phyloP scores from a whole-genome alignment of 495 filamentous ascomycete genomes.

The Penicillium pancosmium region DNA sequence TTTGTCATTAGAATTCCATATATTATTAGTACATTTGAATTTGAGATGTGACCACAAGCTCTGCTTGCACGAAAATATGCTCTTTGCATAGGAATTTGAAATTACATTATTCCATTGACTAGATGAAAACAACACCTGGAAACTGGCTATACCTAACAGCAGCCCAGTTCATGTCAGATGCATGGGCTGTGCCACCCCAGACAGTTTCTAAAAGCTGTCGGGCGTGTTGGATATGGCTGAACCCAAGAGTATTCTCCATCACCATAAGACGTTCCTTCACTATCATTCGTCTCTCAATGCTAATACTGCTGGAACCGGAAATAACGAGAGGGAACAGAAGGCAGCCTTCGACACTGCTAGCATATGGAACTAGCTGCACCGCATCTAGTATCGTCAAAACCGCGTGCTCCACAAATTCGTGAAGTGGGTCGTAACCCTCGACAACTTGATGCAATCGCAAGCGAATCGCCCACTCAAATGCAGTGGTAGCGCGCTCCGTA shows the following conservation, averaged over 20 bases:
- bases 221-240: constrained; percentile 30
- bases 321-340: constrained; percentile 34
- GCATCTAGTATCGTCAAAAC: constrained; percentile 20
- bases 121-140: constrained; percentile 34
- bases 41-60: not conserved
- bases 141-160: constrained; percentile 30
- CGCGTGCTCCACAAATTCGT: constrained; percentile 24
- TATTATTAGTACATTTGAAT: not conserved
- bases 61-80: no score
- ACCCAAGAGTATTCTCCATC: constrained; percentile 34
- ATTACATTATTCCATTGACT: not conserved
- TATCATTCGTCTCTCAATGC: constrained; percentile 29
- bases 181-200: constrained; percentile 16
- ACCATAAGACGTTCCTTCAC: constrained; percentile 36
- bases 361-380: constrained; percentile 28
- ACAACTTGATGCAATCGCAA: constrained; percentile 35
- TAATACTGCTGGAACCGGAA: constrained; percentile 27
- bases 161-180: constrained; percentile 28
- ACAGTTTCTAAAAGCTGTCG: constrained; percentile 28
- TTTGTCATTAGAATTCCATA: not conserved
- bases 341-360: constrained; percentile 30
- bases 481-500: constrained; percentile 23
- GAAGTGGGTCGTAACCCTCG: constrained; percentile 26
- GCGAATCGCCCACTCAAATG: constrained; percentile 35
- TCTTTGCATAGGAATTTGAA: no score